Evolutionary conservation across 805 yeast species (phyloP).

Genomic region (Wickerhamomyces bisporus): DNA sequence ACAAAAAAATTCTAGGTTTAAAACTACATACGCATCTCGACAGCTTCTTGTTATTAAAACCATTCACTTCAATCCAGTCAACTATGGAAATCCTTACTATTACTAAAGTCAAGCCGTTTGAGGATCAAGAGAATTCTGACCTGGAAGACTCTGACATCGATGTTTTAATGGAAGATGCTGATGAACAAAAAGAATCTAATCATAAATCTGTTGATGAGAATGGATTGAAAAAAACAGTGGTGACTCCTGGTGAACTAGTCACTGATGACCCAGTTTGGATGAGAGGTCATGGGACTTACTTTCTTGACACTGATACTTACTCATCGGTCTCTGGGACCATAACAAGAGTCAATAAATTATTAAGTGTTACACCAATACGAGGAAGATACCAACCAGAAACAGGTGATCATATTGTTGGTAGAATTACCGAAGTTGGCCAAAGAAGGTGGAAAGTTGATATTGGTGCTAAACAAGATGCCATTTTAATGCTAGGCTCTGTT

Average conservation of each 20-base stretch:
- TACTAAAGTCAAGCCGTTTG: constrained; percentile 5
- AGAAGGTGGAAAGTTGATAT: constrained; percentile 96
- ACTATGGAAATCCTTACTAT: constrained; percentile 17
- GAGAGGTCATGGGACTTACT: constrained; percentile 97
- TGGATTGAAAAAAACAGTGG: constrained; percentile 39
- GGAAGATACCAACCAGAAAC: constrained; percentile 92
- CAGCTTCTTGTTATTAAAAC: no score
- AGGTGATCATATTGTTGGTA: constrained; percentile 93
- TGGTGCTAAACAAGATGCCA: constrained; percentile 92
- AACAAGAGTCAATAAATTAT: constrained; percentile 76
- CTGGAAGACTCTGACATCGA: constrained; percentile 33
- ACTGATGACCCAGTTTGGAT: constrained; percentile 96
- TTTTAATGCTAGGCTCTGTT: constrained; percentile 88
- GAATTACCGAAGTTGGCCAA: constrained; percentile 90
- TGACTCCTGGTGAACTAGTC: constrained; percentile 95
- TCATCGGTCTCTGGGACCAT: constrained; percentile 93
- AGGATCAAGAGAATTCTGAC: background rate
- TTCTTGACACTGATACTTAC: constrained; percentile 66
- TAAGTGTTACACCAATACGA: constrained; percentile 79
- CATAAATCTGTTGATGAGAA: constrained; percentile 21
- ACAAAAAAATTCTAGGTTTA: no score
- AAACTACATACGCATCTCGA: no score
- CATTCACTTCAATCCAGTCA: no score
- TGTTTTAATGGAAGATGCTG: constrained; percentile 18
- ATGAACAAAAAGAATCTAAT: constrained; percentile 22